These are phyloP conservation scores for Lodderomyces pseudojiufengensis DNA, from an alignment of 1,139 yeast genomes.

Conservation along the genomic window DNA sequence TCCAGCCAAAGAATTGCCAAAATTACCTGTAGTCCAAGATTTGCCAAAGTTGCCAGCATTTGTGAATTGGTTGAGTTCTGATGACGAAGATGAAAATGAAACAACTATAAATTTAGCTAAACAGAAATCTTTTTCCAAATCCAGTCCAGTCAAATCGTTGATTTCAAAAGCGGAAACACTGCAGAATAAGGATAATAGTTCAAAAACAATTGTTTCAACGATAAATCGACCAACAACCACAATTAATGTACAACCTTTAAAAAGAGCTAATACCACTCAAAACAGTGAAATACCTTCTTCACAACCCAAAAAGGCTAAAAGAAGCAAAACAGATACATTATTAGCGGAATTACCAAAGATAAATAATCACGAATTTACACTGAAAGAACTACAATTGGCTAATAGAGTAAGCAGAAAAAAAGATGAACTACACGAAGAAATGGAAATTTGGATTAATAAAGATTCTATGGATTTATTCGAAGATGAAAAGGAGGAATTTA, in stretches of 20 bases:
- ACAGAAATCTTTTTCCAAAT: too few species aligned
- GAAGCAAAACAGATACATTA: constrained; percentile 9
- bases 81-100: constrained; percentile 9
- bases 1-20: neutral
- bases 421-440: constrained; percentile 48
- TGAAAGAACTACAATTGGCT: constrained; percentile 42
- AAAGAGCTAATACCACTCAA: constrained; percentile 9
- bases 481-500: constrained; percentile 5
- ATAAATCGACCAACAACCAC: constrained; percentile 1
- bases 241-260: constrained; percentile 2
- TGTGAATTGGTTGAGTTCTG: constrained; percentile 13
- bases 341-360: constrained; percentile 7
- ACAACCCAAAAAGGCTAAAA: constrained; percentile 5
- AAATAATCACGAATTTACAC: constrained; percentile 15
- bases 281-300: constrained; percentile 3
- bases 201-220: too few species aligned
- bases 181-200: too few species aligned
- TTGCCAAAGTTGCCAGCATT: constrained; percentile 7
- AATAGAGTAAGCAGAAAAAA: constrained; percentile 48
- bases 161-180: too few species aligned
- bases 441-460: constrained; percentile 36
- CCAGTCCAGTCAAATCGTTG: too few species aligned
- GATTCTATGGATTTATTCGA: constrained; percentile 6
- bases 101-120: too few species aligned
- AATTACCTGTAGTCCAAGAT: neutral